Conservation (phyloP, 2,329 filamentous ascomycete species). For the Penicillium glabrum region DNA sequence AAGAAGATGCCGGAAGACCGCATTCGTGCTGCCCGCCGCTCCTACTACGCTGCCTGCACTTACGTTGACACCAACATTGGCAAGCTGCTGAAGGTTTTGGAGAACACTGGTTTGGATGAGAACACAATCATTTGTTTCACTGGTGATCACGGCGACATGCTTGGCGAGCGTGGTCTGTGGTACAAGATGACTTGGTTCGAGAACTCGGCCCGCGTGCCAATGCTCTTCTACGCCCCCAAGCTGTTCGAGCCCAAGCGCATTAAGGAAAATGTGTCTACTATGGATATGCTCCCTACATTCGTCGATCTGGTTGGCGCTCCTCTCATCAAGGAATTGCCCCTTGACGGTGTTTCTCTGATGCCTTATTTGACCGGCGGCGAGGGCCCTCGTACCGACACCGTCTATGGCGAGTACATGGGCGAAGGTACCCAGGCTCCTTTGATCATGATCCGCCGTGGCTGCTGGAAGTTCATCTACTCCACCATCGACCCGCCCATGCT, state of each 20-base stretch:
- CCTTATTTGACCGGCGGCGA: constrained; percentile 67
- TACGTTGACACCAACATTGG: constrained; percentile 94
- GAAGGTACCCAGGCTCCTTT: constrained; percentile 86
- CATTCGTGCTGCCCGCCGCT: constrained; percentile 78
- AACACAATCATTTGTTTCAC: constrained; percentile 91
- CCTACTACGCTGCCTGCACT: constrained; percentile 90
- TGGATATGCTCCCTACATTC: constrained; percentile 87
- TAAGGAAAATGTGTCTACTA: constrained; percentile 80
- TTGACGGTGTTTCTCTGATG: constrained; percentile 80
- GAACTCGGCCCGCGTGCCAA: constrained; percentile 82
- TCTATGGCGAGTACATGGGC: constrained; percentile 93
- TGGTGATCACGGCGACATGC: constrained; percentile 94
- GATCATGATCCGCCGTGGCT: constrained; percentile 88
- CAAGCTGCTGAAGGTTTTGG: constrained; percentile 72
- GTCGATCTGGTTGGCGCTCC: constrained; percentile 76
- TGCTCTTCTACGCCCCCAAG: constrained; percentile 78
- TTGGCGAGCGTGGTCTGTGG: constrained; percentile 89
- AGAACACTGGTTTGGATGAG: constrained; percentile 75
- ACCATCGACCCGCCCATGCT: constrained; percentile 81
- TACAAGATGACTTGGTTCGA: constrained; percentile 98
- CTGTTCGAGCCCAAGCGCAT: constrained; percentile 75
- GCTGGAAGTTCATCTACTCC: constrained; percentile 89
- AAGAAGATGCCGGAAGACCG: constrained; percentile 81
- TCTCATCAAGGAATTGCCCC: constrained; percentile 68
- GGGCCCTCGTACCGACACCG: constrained; percentile 68